Conservation (phyloP, 148 eudicot genomes). For the Suaeda aralocaspica region DNA sequence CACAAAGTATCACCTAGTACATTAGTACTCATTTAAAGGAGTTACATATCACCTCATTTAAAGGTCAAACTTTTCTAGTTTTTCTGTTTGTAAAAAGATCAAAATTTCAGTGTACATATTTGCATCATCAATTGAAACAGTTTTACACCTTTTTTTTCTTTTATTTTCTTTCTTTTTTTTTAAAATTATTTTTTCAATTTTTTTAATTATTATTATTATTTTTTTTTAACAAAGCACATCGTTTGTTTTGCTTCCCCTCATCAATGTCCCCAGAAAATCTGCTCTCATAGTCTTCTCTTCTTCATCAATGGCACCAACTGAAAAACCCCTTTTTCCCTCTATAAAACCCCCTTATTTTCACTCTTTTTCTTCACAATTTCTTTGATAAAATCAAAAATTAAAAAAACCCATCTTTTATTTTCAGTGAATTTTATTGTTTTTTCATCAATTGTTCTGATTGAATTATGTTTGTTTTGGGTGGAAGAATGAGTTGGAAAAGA, state of each 20-base stretch:
- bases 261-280: neutral
- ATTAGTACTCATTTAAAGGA: neutral
- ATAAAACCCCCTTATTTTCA: neutral
- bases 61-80: neutral
- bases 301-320: conserved; percentile 18
- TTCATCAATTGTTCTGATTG: neutral
- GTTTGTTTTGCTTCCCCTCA: neutral
- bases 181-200: no score
- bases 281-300: neutral
- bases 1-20: neutral
- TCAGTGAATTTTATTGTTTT: neutral
- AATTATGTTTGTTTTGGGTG: neutral
- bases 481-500: conserved; percentile 75
- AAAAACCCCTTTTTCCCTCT: conserved; percentile 3
- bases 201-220: no score
- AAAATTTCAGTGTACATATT: neutral
- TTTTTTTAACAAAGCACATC: no score
- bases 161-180: no score
- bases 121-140: no score
- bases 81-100: neutral
- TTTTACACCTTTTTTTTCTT: no score
- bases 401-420: neutral
- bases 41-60: neutral
- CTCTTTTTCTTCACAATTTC: neutral
- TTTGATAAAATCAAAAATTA: neutral